phyloP scores from a whole-genome alignment of 495 filamentous ascomycete genomes.

The Aspergillus steynii region DNA sequence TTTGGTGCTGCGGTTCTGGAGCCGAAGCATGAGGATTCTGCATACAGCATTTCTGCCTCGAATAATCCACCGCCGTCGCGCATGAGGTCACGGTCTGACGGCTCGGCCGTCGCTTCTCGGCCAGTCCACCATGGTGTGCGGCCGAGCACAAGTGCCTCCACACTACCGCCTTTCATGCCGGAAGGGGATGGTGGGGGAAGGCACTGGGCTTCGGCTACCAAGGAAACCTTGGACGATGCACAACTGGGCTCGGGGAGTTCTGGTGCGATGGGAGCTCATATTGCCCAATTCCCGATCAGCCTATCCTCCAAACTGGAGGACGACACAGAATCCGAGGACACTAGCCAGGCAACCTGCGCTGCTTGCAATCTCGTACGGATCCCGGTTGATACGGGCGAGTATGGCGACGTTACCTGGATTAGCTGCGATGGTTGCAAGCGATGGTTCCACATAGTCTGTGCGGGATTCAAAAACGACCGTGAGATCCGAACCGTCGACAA shows the following conservation, averaged over 20 bases:
- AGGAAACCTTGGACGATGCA: slow-evolving; percentile 6
- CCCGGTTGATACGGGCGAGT: slow-evolving; percentile 44
- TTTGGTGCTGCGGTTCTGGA: slow-evolving; percentile 20
- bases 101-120: slow-evolving; percentile 43
- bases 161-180: slow-evolving; percentile 38
- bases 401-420: slow-evolving; percentile 65
- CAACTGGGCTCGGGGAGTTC: slow-evolving; percentile 10
- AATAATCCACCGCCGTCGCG: slow-evolving; percentile 34
- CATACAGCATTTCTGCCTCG: slow-evolving; percentile 8
- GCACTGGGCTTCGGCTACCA: slow-evolving; percentile 16
- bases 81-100: slow-evolving; percentile 48
- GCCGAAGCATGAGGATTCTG: slow-evolving; percentile 20
- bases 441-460: slow-evolving; percentile 75
- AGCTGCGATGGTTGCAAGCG: slow-evolving; percentile 72
- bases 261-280: slow-evolving; percentile 1
- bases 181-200: slow-evolving; percentile 28
- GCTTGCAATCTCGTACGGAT: slow-evolving; percentile 53
- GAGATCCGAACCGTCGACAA: slow-evolving; percentile 72
- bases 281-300: slow-evolving; percentile 10
- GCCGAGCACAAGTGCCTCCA: slow-evolving; percentile 46
- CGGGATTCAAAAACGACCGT: slow-evolving; percentile 68
- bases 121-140: slow-evolving; percentile 39
- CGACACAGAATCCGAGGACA: slow-evolving; percentile 22
- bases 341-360: slow-evolving; percentile 48
- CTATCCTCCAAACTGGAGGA: slow-evolving; percentile 34